Evolutionary conservation across 306 rosid genomes (phyloP), one percentile per base, ranked within the genome.

Genomic region (Dryas drummondii): DNA sequence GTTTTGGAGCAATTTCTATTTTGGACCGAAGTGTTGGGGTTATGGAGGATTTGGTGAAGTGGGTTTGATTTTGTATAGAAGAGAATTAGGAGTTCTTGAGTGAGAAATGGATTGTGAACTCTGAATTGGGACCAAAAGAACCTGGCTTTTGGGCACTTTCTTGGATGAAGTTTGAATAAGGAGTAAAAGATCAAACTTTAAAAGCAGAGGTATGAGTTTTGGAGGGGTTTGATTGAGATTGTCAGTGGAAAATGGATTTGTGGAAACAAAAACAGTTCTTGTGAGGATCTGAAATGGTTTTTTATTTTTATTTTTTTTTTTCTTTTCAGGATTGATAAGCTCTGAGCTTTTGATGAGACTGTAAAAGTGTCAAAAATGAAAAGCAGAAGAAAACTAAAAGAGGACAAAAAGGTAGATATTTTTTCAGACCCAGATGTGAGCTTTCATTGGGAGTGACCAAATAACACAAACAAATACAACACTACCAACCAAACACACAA

Each of bases 361-460:
- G 76, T 75, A 66, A 88, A 74, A 49, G 79, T n/a, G n/a, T n/a
- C n/a, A n/a, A 53, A 68, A 80, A 76, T 55, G 70, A 55, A 5
- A 62, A 64, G 68, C 73, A 58, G 54, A 37, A 48, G 15, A 32
- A 75, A 40, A 68, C 64, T 40, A 12, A 57, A 75, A 69, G 66
- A 82, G 13, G 84, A 85, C 79, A 79, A 83, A 85, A 81, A 57
- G 57, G 49, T 54, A 9, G 78, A 75, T 73, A 65, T 78, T 80
- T 80, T 80, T 56, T 80, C 58, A 62, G 83, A 62, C 37, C 27
- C 67, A 48, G 76, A 55, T 61, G 69, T 32, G 75, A 74, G 68
- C 73, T 75, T 61, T 49, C 54, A 45, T 13, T 12, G 42, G 42
- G 81, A 76, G 41, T 70, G 37, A 74, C 62, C 75, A 79, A 74